These are phyloP conservation scores for Rhynchospora pubera DNA, from an alignment of 176 grass and related monocot genomes.

Conservation along the genomic window DNA sequence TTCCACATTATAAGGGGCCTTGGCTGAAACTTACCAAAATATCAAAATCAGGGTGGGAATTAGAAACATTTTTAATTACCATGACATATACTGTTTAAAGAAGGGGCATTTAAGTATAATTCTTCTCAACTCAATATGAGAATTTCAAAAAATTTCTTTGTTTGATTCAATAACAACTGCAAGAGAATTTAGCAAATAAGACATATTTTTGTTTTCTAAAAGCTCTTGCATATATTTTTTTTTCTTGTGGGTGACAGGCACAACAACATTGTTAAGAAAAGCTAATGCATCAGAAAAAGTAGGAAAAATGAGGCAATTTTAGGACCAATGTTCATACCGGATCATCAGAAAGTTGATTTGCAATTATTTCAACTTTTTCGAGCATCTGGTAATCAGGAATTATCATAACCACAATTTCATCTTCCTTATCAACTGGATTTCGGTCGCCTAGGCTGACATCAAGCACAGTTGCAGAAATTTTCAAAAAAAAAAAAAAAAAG, in stretches of 20 bases:
- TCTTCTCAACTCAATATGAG: not conserved
- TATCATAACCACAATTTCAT: constrained; percentile 84
- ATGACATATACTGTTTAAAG: no score
- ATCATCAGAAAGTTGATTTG: constrained; percentile 68
- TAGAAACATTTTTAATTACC: not conserved
- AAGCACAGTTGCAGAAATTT: not conserved
- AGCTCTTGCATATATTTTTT: not conserved
- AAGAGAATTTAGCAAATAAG: no score
- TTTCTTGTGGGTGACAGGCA: not conserved
- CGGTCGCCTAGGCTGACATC: constrained; percentile 76
- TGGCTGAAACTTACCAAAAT: constrained; percentile 53
- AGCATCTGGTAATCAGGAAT: constrained; percentile 98
- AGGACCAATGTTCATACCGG: constrained; percentile 49
- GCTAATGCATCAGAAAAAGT: not conserved
- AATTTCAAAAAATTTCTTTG: not conserved
- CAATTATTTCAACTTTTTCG: constrained; percentile 70
- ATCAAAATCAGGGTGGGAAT: not conserved
- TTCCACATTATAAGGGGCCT: constrained; percentile 97
- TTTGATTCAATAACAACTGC: not conserved
- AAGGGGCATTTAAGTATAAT: not conserved
- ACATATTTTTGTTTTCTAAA: not conserved
- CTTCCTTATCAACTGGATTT: constrained; percentile 71
- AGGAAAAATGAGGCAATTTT: not conserved
- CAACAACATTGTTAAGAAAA: not conserved
- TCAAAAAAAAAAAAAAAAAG: constrained; percentile 13